A percentile compares a stretch with the other conserved stretches of the same genome.
Evolutionary conservation across 768 basidiomycete species (phyloP).

Genomic region (Tephrocybe sp.): DNA sequence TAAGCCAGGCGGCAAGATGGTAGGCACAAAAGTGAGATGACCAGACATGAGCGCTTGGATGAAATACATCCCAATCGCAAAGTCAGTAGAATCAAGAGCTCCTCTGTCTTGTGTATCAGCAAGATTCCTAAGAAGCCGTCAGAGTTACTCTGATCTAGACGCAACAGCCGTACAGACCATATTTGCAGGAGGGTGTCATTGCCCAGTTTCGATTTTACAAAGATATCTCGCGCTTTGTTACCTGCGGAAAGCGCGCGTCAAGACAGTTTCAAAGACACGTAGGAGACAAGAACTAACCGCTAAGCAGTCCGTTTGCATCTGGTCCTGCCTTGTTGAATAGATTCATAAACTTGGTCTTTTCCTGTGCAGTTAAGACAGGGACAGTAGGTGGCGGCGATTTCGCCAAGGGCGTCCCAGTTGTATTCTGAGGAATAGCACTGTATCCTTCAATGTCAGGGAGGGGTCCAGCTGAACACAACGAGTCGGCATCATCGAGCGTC

Average conservation of each 20-base stretch:
- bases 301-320: slow-evolving; percentile 67
- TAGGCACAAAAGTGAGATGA: slow-evolving; percentile 69
- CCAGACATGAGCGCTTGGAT: slow-evolving; percentile 91
- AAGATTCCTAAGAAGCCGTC: slow-evolving; percentile 61
- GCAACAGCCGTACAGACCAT: slow-evolving; percentile 56
- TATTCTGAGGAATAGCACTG: slow-evolving; percentile 53
- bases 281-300: slow-evolving; percentile 48
- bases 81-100: slow-evolving; percentile 84
- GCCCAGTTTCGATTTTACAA: slow-evolving; percentile 86
- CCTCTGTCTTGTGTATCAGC: slow-evolving; percentile 96
- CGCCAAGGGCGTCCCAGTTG: slow-evolving; percentile 58
- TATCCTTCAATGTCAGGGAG: slow-evolving; percentile 79
- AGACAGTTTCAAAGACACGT: not conserved
- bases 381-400: slow-evolving; percentile 62
- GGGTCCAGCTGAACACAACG: slow-evolving; percentile 67
- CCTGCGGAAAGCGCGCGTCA: slow-evolving; percentile 39
- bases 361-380: slow-evolving; percentile 74
- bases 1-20: slow-evolving; percentile 74
- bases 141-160: slow-evolving; percentile 7
- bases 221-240: slow-evolving; percentile 86
- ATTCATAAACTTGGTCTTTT: slow-evolving; percentile 80
- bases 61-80: slow-evolving; percentile 94
- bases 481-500: slow-evolving; percentile 13
- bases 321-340: slow-evolving; percentile 77
- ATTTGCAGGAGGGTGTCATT: slow-evolving; percentile 89